These are phyloP conservation scores for Plectosphaerella sp. DNA, from an alignment of 2,329 filamentous ascomycete species.

Conservation along the genomic window DNA sequence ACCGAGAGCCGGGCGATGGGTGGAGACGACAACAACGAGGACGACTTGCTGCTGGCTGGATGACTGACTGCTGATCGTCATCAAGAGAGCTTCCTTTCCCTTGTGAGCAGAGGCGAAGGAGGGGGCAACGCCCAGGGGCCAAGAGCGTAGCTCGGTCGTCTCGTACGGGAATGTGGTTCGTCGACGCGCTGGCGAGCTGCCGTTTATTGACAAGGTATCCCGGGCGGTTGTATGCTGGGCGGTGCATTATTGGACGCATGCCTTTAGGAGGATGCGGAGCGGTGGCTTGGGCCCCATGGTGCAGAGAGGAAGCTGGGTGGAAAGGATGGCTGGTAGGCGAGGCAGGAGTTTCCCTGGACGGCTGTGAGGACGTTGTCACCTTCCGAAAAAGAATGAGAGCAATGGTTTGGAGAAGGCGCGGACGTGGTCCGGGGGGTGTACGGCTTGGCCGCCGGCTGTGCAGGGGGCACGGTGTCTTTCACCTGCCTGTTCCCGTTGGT, in stretches of 20 bases:
- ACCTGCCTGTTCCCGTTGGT: constrained; percentile 3
- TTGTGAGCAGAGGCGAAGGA: background rate
- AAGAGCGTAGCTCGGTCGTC: background rate
- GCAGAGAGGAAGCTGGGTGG: background rate
- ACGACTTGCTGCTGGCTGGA: background rate
- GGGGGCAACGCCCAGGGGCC: background rate
- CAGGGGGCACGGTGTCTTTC: background rate
- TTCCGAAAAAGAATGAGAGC: background rate
- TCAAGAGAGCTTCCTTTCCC: background rate
- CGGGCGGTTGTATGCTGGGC: background rate
- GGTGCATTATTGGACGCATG: background rate
- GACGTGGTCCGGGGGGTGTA: background rate
- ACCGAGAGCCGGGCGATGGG: background rate
- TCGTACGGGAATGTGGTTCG: background rate
- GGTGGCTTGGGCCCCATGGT: background rate
- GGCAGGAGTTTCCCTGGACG: background rate
- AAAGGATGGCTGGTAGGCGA: background rate
- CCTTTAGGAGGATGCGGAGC: background rate
- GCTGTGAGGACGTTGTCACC: background rate
- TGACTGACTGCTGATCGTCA: background rate
- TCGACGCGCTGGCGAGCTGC: background rate
- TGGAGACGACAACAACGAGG: background rate
- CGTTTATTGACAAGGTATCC: background rate
- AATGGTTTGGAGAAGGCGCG: background rate
- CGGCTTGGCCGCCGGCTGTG: background rate